Base-by-base conservation (phyloP, 2,329 filamentous ascomycete species). In the Stachybotrys chartarum region DNA sequence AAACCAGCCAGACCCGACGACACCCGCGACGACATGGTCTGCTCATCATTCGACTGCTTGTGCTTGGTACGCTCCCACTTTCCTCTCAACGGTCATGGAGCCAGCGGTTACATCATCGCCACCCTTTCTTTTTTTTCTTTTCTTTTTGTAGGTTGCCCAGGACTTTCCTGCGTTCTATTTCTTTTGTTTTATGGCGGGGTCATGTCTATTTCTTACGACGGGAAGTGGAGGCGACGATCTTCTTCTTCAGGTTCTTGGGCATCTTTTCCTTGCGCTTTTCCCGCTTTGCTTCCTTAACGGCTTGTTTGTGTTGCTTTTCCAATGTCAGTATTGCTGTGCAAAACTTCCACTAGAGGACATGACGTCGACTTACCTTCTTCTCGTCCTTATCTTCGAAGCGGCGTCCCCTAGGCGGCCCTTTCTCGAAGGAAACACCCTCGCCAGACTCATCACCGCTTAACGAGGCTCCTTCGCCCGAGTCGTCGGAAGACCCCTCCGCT, bases 261-360 rank as follows among this genome's bases (percentile, higher is more conserved):
- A 99, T 96, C 78, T 99, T 99, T 5, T 90, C 88, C 71, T 93
- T 90, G 57, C 94, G 79, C 77, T 95, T 91, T 71, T 97, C 92
- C 42, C 91, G 85, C 76, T 96, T 97, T 66, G 92, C 93, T 66
- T 97, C 93, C 75, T 97, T 99, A 62, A 97, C 88, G 1, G 88
- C 87, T 69, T 84, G 83, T 71, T 99, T 99, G 71, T 97, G 94
- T 61, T 70, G 68, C 76, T 80, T 55, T 32, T 4, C 24, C 24
- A 24, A 14, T 44, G 14, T 54, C 67, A 67, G 59, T 24, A 56
- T 49, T 49, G 44, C 48, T 48, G 24, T 24, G 24, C 4, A 24
- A 42, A 30, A 7, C 7, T 30, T 30, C 39, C 17, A 6, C 48
- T 17, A 42, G 42, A 55, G 16, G 45, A 12, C 55, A 50, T 16